phyloP scores from a whole-genome alignment of 768 basidiomycete genomes.

The Nevesoporus exiguus region DNA sequence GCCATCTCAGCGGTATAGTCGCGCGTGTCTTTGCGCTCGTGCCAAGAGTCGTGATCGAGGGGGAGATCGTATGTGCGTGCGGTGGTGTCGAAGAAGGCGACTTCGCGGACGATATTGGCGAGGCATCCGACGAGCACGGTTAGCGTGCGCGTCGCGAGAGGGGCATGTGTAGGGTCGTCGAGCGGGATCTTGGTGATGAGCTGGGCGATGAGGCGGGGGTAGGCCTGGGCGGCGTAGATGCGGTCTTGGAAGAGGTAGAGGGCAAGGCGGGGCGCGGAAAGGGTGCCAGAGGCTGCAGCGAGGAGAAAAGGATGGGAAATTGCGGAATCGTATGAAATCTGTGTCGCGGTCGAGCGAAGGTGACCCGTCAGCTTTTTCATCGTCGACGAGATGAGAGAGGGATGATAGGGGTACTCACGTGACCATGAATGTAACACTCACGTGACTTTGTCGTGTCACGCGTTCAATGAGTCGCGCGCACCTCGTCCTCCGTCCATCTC shows the following conservation, averaged over 20 bases:
- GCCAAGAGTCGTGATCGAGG: conserved; percentile 38
- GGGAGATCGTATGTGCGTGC: conserved; percentile 44
- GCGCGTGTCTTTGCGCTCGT: conserved; percentile 56
- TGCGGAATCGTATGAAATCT: conserved; percentile 43
- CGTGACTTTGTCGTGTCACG: conserved; percentile 6
- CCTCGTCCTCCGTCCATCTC: background rate
- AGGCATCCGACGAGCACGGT: conserved; percentile 50
- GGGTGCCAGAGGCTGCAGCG: conserved; percentile 49
- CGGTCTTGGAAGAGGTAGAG: conserved; percentile 72
- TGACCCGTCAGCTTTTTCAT: conserved; percentile 26
- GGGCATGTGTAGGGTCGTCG: conserved; percentile 8
- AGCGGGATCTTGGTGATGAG: conserved; percentile 59
- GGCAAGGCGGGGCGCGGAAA: conserved; percentile 46
- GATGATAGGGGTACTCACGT: background rate
- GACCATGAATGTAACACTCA: background rate
- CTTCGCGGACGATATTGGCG: conserved; percentile 54
- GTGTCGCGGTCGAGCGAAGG: conserved; percentile 36
- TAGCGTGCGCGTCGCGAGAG: conserved; percentile 36
- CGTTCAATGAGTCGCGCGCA: conserved; percentile 1
- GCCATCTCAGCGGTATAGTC: conserved; percentile 74
- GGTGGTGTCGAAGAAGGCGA: conserved; percentile 57
- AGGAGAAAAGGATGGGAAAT: conserved; percentile 58
- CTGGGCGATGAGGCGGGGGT: conserved; percentile 66
- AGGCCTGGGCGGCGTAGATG: conserved; percentile 71
- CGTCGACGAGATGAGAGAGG: background rate